phyloP scores from a whole-genome alignment of 345 rosid genomes.

The Ailanthus altissimus region DNA sequence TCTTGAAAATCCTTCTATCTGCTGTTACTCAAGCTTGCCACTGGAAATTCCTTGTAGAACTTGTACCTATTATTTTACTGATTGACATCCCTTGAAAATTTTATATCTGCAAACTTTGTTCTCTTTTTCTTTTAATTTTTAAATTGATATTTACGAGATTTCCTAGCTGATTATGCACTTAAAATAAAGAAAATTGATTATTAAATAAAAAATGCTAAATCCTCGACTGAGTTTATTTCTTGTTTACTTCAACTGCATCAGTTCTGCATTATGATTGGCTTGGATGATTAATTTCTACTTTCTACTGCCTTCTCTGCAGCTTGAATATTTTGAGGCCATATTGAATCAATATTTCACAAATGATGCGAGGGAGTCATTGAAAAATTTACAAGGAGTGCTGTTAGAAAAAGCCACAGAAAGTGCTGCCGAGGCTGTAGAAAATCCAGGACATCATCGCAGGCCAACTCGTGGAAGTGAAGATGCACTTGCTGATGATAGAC shows the following conservation, averaged over 20 bases:
- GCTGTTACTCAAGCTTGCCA: neutral
- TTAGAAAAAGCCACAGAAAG: slow-evolving; percentile 90
- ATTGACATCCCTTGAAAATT: neutral
- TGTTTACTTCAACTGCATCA: neutral
- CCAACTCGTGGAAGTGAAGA: slow-evolving; percentile 98
- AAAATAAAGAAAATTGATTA: neutral
- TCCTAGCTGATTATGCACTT: neutral
- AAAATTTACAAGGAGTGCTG: slow-evolving; percentile 77
- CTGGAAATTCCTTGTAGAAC: neutral
- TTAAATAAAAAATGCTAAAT: neutral
- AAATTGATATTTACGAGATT: neutral
- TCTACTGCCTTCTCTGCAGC: slow-evolving; percentile 55
- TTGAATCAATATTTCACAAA: slow-evolving; percentile 75
- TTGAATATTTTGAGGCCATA: slow-evolving; percentile 89
- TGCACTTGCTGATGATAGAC: slow-evolving; percentile 77
- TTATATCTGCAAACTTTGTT: neutral
- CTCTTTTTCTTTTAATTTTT: neutral
- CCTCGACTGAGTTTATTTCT: neutral
- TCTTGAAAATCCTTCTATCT: neutral
- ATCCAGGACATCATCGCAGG: slow-evolving; percentile 69
- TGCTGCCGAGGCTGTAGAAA: slow-evolving; percentile 60
- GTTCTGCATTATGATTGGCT: slow-evolving; percentile 2
- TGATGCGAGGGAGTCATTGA: slow-evolving; percentile 79
- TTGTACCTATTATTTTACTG: neutral
- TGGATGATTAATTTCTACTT: slow-evolving; percentile 15